A percentile compares a stretch with the other conserved stretches of the same genome.
Evolutionary conservation across 192 early-diverging fungal species (phyloP).

Genomic region (Coemansia sp.): DNA sequence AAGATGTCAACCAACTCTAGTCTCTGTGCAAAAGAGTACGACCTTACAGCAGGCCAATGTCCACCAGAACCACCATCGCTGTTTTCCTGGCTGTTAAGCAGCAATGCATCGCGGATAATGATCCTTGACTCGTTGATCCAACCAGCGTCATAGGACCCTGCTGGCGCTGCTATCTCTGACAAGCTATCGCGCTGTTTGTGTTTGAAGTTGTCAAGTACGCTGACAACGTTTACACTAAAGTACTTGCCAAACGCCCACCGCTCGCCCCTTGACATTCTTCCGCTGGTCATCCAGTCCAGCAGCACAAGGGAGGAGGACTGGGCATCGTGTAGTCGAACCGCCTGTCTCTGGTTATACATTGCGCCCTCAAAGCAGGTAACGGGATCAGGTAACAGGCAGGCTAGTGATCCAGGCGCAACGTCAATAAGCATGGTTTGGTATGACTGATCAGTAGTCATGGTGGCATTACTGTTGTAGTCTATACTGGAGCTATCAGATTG

Average conservation of each 20-base stretch:
- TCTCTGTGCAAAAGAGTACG: background rate
- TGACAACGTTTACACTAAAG: conserved; percentile 47
- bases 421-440: conserved; percentile 56
- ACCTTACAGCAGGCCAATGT: no score
- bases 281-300: conserved; percentile 86
- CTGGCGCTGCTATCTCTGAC: background rate
- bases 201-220: background rate
- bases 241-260: conserved; percentile 69
- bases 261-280: conserved; percentile 72
- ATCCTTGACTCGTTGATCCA: conserved; percentile 8
- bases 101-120: conserved; percentile 36
- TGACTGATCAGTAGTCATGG: conserved; percentile 11
- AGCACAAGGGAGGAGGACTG: conserved; percentile 62
- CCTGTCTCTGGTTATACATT: conserved; percentile 65
- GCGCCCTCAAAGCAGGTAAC: conserved; percentile 73
- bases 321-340: conserved; percentile 44
- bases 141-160: background rate
- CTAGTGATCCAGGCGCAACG: conserved; percentile 47
- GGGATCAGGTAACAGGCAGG: conserved; percentile 75
- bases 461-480: background rate
- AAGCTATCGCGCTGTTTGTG: background rate
- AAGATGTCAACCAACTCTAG: conserved; percentile 25
- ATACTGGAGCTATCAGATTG: background rate
- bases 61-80: no score
- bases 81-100: conserved; percentile 10